phyloP scores from a whole-genome alignment of 768 basidiomycete genomes.

The Termitomyces sp. region DNA sequence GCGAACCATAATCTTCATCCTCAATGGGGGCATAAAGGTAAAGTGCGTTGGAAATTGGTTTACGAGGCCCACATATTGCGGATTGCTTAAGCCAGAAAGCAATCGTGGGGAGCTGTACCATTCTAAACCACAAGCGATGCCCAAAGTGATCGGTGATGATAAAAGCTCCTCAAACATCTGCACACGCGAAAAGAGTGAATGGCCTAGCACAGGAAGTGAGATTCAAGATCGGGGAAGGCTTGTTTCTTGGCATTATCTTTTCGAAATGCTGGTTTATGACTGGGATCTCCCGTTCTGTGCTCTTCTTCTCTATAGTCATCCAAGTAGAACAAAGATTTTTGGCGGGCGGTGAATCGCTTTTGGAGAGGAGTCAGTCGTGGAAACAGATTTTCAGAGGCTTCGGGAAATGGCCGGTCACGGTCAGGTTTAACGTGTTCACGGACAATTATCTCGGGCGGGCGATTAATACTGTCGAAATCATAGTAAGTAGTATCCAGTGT shows the following conservation, averaged over 20 bases:
- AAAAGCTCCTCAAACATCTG: not conserved
- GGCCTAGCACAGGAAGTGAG: constrained; percentile 1
- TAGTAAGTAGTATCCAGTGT: not conserved
- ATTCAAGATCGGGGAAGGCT: constrained; percentile 1
- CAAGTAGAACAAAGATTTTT: not conserved
- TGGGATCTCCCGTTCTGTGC: not conserved
- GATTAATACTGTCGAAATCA: not conserved
- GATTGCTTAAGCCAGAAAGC: constrained; percentile 1
- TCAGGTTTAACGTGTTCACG: not conserved
- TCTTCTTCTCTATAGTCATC: not conserved
- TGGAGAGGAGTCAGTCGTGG: not conserved
- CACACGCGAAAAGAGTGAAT: constrained; percentile 3
- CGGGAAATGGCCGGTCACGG: not conserved
- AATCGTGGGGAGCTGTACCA: not conserved
- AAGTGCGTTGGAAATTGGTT: not conserved
- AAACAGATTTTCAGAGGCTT: not conserved
- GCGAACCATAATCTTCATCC: not conserved
- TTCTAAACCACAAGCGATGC: constrained; percentile 2
- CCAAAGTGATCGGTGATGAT: constrained; percentile 1
- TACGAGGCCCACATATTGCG: not conserved
- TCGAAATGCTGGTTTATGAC: not conserved
- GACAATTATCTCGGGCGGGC: not conserved
- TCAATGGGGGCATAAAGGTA: not conserved
- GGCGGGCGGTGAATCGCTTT: not conserved
- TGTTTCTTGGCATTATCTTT: not conserved